Base-by-base conservation (phyloP, 495 filamentous ascomycete species). In the Neurospora terricola region DNA sequence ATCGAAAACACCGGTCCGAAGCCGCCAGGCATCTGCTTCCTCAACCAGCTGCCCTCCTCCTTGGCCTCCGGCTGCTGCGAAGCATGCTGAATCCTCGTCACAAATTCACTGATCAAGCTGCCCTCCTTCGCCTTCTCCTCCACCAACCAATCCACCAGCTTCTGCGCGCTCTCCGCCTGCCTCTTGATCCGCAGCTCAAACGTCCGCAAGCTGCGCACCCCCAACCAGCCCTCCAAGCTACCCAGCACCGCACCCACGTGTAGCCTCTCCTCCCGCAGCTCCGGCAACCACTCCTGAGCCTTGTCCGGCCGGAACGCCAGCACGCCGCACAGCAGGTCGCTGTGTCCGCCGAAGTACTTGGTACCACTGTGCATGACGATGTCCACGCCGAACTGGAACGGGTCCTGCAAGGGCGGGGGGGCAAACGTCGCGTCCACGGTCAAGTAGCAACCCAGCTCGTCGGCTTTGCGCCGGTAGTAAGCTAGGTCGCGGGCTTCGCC, bases 321-420 rank as follows among this genome's bases (percentile, higher is more conserved):
- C 23, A 97, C 91, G 14, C 96, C 96, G 76, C 91, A 93, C 0
- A 99, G 88, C 82, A 98, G 83, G 82, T 99, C 96, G 74, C 89
- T 92, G 82, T 99, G 96, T 1, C 96, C 96, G 23, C 96, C 96
- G 73, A 99, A 87, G 80, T 97, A 99, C 85, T 99, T 99, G 10
- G 94, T 96, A 14, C 93, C 96, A 30, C 87, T 90, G 81, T 99
- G 96, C 91, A 98, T 91, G 27, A 97, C 88, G 0, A 93, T 80
- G 81, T 98, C 94, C 4, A 91, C 92, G 72, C 94, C 94, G 77
- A 84, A 90, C 40, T 76, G 66, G 78, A 97, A 96, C 3, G 96
- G 96, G 76, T 97, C 93, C 80, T 93, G 91, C 43, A 99, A 85
- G 30, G 90, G 90, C 16, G 96, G 96, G n/a, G 96, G 96, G 1